Evolutionary conservation across 495 filamentous ascomycete species (phyloP), one percentile per base, ranked within the genome.

Genomic region (Penicillium pancosmium): DNA sequence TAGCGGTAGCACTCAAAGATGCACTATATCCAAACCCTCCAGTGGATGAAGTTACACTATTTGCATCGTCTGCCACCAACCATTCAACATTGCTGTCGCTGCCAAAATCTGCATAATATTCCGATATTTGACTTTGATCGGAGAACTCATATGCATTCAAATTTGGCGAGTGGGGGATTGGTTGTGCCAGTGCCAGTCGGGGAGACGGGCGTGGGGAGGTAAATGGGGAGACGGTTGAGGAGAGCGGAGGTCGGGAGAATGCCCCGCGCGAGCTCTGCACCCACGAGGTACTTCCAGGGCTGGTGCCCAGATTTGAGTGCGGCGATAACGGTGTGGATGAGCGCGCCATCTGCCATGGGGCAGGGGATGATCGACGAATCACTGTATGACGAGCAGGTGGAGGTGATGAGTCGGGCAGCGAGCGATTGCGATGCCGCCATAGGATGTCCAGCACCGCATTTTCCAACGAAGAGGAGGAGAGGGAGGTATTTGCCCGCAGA

Each of bases 151-250:
- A 98, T 15, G 94, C 92, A 69, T 92, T 96, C 51, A 98, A 68
- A 66, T 83, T 96, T 31, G 95, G 95, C 52, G 92, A 97, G 68
- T 98, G 93, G 5, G 95, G 94, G 57, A 99, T 95, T n/a, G 95
- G 95, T 44, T 87, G 91, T 1, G 93, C 90, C 66, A 97, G 89
- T 27, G 92, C 91, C 40, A 97, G 87, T 55, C 95, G 85, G 34
- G 95, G 95, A 10, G 95, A 98, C 13, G 95, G 92, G 46, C 93
- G 87, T 31, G 95, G 95, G 9, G 94, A 98, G 52, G 88, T 90
- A 68, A 99, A 99, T 2, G 95, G 95, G 18, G 93, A 97, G 25
- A 68, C 78, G 12, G 78, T 80, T 15, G 76, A 78, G 46, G 78
- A 80, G 33, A 74, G 67, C 19, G 78, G 73, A 25, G 81, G 81